A percentile compares a stretch with the other conserved stretches of the same genome.
These are phyloP conservation scores for Ulmus americana DNA, from an alignment of 331 rosid species.

Conservation along the genomic window DNA sequence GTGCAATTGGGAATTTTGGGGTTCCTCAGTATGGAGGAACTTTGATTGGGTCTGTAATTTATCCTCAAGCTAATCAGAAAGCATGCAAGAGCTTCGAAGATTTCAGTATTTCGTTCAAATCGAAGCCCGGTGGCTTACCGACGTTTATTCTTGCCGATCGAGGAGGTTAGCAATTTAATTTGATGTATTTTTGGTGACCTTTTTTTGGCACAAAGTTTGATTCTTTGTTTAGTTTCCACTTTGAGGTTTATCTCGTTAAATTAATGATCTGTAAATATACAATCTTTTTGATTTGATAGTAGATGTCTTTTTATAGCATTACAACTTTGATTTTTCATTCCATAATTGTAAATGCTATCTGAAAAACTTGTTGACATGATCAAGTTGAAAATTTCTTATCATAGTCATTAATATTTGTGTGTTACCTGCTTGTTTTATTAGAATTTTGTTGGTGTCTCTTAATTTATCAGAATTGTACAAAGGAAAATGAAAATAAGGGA, in stretches of 20 bases:
- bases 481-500: too few species aligned
- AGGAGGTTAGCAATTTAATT: conserved; percentile 50
- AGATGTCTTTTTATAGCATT: conserved; percentile 7
- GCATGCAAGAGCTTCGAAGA: conserved; percentile 62
- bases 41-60: conserved; percentile 62
- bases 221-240: neutral
- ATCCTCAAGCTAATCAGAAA: conserved; percentile 74
- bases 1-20: conserved; percentile 97
- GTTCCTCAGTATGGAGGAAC: conserved; percentile 94
- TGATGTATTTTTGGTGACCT: neutral
- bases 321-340: conserved; percentile 4
- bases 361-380: neutral
- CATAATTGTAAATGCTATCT: neutral
- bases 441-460: neutral
- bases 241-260: too few species aligned
- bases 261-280: neutral
- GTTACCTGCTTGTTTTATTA: neutral
- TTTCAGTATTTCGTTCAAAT: conserved; percentile 45
- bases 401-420: neutral
- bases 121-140: conserved; percentile 66
- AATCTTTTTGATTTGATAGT: conserved; percentile 7
- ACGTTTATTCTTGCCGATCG: conserved; percentile 80
- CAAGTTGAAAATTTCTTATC: too few species aligned
- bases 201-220: conserved; percentile 1
- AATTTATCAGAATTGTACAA: too few species aligned